Conservation (phyloP, 129 eudicot species). For the Smallanthus sonchifolius region DNA sequence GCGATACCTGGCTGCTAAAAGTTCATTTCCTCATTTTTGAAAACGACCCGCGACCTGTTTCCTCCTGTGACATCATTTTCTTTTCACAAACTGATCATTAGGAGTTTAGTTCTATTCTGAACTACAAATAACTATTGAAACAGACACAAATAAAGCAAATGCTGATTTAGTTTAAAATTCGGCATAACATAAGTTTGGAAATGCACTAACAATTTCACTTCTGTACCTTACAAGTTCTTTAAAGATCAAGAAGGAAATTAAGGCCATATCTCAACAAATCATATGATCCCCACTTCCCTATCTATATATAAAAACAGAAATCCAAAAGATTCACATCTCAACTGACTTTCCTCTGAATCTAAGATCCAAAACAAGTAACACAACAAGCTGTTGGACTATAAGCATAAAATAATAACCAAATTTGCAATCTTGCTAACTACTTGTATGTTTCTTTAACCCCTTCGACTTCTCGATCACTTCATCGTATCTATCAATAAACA, state of each 20-base stretch:
- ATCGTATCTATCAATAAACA: conserved; percentile 29
- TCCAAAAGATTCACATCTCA: conserved; percentile 42
- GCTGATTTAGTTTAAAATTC: conserved; percentile 5
- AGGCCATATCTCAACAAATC: conserved; percentile 26
- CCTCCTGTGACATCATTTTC: conserved; percentile 38
- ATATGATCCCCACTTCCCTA: conserved; percentile 33
- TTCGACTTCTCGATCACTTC: conserved; percentile 23
- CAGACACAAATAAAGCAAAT: conserved; percentile 5
- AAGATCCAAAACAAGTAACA: conserved; percentile 22
- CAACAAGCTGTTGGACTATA: conserved; percentile 78
- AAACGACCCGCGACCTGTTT: conserved; percentile 36
- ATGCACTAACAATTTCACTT: conserved; percentile 26
- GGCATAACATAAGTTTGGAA: conserved; percentile 15
- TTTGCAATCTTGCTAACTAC: conserved; percentile 4
- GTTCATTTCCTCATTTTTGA: not conserved
- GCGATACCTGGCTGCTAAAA: not conserved
- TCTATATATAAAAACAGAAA: conserved; percentile 32
- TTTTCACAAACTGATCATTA: conserved; percentile 13
- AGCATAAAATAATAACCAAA: conserved; percentile 18
- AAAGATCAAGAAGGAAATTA: conserved; percentile 26
- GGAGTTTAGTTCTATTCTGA: not conserved
- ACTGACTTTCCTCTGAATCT: conserved; percentile 33
- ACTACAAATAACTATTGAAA: not conserved
- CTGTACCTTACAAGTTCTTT: conserved; percentile 24
- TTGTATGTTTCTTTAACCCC: conserved; percentile 1